These are phyloP conservation scores for Sindora glabra DNA, from an alignment of 306 rosid genomes.

Conservation along the genomic window DNA sequence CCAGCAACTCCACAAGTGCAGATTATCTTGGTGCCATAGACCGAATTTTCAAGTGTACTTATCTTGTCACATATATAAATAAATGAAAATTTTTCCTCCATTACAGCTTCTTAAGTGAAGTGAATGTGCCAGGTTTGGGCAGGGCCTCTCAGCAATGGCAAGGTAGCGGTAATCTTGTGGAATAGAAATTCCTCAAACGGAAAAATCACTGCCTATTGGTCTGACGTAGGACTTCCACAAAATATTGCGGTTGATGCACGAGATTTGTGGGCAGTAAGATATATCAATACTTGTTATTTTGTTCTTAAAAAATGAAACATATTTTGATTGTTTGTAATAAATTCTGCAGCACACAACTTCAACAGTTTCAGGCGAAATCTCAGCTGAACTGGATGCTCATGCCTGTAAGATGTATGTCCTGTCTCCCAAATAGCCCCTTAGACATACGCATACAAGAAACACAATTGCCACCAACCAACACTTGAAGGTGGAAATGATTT, in stretches of 20 bases:
- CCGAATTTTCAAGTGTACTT: no score
- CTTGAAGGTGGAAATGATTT: no score
- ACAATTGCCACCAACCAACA: no score
- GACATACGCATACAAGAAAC: no score
- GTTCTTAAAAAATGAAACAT: background rate
- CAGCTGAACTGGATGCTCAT: slow-evolving; percentile 40
- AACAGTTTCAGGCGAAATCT: slow-evolving; percentile 18
- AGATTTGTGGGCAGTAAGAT: slow-evolving; percentile 51
- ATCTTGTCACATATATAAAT: no score
- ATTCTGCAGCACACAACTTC: slow-evolving; percentile 47
- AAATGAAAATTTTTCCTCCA: no score
- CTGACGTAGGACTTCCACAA: slow-evolving; percentile 40
- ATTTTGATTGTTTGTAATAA: background rate
- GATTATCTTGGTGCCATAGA: no score
- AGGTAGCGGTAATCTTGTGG: slow-evolving; percentile 49
- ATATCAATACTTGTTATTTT: background rate
- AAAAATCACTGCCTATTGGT: slow-evolving; percentile 43
- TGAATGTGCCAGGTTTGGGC: slow-evolving; percentile 49
- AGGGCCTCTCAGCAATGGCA: slow-evolving; percentile 39
- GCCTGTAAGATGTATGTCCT: slow-evolving; percentile 61
- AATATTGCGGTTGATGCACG: slow-evolving; percentile 32
- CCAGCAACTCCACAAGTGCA: no score
- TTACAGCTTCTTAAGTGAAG: background rate
- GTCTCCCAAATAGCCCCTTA: slow-evolving; percentile 33
- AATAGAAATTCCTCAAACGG: slow-evolving; percentile 49